Percentiles rank a stretch among this genome's conserved stretches.
Conservation (phyloP, 129 eudicot genomes). For the Rutidosis leptorrhynchoides region DNA sequence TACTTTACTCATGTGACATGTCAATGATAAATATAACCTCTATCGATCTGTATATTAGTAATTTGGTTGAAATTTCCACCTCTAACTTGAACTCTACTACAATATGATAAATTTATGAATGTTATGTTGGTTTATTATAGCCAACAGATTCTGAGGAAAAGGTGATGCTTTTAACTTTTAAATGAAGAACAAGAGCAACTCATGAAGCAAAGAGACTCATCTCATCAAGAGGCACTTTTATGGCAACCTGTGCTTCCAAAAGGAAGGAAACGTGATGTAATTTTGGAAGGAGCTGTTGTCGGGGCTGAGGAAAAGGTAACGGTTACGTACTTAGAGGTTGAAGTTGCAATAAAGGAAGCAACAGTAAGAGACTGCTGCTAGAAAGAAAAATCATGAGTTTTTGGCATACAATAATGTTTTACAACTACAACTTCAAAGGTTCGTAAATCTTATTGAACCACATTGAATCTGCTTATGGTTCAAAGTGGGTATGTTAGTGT, state of each 20-base stretch:
- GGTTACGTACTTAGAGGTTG: slow-evolving; percentile 68
- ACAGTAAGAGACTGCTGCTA: slow-evolving; percentile 60
- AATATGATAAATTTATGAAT: slow-evolving; percentile 15
- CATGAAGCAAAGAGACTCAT: slow-evolving; percentile 60
- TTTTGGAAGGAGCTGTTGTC: slow-evolving; percentile 85
- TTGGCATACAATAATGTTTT: slow-evolving; percentile 68
- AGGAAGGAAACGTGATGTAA: slow-evolving; percentile 85
- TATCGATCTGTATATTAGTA: background rate
- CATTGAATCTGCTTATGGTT: background rate
- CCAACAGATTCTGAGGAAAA: slow-evolving; percentile 65
- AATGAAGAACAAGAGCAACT: slow-evolving; percentile 77
- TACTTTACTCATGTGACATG: background rate
- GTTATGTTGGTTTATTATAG: slow-evolving; percentile 38
- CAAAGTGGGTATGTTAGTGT: background rate
- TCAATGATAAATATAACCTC: background rate
- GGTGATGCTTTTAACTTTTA: slow-evolving; percentile 34
- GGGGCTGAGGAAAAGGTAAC: slow-evolving; percentile 93
- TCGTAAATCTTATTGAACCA: slow-evolving; percentile 7
- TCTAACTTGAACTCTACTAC: background rate
- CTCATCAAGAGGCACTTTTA: slow-evolving; percentile 83
- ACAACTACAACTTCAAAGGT: slow-evolving; percentile 81
- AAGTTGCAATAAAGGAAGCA: slow-evolving; percentile 75
- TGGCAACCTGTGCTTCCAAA: slow-evolving; percentile 96
- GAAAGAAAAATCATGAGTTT: slow-evolving; percentile 81
- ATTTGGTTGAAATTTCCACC: background rate